Evolutionary conservation across 2,329 filamentous ascomycete genomes (phyloP), one percentile per base, ranked within the genome.

Genomic region (Fusarium bulbicola): DNA sequence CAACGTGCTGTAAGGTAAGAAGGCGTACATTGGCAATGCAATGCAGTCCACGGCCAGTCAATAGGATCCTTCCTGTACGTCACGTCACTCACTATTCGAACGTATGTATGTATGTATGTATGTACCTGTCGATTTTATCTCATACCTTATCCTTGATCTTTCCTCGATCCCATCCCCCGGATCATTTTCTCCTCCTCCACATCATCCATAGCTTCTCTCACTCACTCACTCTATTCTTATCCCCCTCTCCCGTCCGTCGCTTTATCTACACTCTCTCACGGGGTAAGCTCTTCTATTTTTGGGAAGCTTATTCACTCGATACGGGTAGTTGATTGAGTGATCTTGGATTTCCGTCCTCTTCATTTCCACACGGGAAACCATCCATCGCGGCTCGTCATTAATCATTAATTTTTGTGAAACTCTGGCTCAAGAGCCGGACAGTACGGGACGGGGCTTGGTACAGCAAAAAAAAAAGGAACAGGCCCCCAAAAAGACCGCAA

Each of bases 401-500:
- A 72, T 72, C 59, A 66, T 60, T 47, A 68, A 72, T 68, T 59
- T 42, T 45, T 63, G 53, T 72, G 69, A 72, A 72, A 72, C 69
- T 72, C 49, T 63, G 50, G 50, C 26, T 32, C 39, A 47, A 63
- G 56, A 63, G 49, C 46, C 37, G 39, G 49, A 42, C 52, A 49
- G 40, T 10, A 62, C 36, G 56, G 49, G 49, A 59, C 49, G 15
- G 26, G 21, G 39, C 32, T 45, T 26, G 56, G 30, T 30, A 62
- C 42, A 43, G 28, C 43, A 13, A 20, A 24, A 47, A 59, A 50
- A n/a, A 59, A 12, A 42, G 50, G 36, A 65, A 54, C 47, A 54
- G 42, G 63, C 42, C 42, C 56, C 53, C 26, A 47, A 63, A 71
- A 68, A 72, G 63, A 68, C 54, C 57, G 34, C 52, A 70, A 63